A percentile compares a stretch with the other conserved stretches of the same genome.
Conservation (phyloP, 179 eudicot species). For the Vitellaria paradoxa region DNA sequence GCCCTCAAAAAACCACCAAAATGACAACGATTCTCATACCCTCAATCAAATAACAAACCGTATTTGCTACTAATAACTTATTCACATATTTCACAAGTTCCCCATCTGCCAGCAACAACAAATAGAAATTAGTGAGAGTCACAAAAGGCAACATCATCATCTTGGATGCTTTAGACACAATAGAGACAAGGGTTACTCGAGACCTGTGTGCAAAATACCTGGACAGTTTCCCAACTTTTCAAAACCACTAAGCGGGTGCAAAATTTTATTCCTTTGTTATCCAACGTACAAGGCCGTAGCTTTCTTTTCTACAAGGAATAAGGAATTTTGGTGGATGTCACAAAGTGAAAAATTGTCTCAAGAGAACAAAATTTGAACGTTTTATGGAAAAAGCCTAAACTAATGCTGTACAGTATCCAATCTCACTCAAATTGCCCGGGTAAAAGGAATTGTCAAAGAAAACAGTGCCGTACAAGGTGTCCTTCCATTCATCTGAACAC, state of each 20-base stretch:
- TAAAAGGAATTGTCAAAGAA: neutral
- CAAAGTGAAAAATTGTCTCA: neutral
- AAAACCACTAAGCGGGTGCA: neutral
- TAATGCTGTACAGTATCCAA: conserved; percentile 14
- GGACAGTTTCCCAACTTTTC: neutral
- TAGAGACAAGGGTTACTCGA: too few relatives aligned
- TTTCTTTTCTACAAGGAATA: conserved; percentile 4
- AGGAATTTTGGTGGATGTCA: neutral
- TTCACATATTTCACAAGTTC: too few relatives aligned
- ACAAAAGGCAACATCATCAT: too few relatives aligned
- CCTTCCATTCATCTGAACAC: too few relatives aligned
- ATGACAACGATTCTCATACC: too few relatives aligned
- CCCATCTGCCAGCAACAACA: too few relatives aligned
- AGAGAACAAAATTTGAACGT: neutral
- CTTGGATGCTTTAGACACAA: too few relatives aligned
- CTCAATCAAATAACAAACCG: too few relatives aligned
- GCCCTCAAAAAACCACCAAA: too few relatives aligned
- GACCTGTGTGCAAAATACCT: too few relatives aligned
- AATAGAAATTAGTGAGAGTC: too few relatives aligned
- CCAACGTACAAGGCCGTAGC: neutral
- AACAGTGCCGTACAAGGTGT: neutral
- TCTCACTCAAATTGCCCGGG: neutral
- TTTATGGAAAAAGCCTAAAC: conserved; percentile 2
- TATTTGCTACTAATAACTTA: too few relatives aligned
- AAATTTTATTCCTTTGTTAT: conserved; percentile 12